phyloP scores from a whole-genome alignment of 176 grass and related monocot species.

The Triticum turgidum region DNA sequence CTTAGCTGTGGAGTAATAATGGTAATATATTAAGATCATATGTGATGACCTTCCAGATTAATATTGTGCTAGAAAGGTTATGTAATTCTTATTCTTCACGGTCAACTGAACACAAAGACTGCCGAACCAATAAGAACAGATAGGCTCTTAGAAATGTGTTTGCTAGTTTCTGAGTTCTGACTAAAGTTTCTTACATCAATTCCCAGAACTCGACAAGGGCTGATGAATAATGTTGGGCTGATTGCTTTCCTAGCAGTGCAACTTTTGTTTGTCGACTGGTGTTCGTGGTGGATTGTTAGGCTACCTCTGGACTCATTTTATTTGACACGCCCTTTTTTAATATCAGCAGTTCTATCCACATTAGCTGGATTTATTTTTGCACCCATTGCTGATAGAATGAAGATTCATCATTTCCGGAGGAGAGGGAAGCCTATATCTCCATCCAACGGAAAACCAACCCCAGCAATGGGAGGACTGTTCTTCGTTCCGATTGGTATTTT shows the following conservation, averaged over 20 bases:
- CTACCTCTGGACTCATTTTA: conserved; percentile 84
- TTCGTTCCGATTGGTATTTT: conserved; percentile 82
- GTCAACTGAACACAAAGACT: conserved; percentile 7
- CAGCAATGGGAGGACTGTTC: conserved; percentile 88
- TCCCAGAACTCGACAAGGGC: conserved; percentile 72
- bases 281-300: conserved; percentile 93
- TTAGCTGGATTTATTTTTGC: conserved; percentile 77
- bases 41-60: background rate
- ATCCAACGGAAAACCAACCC: conserved; percentile 58
- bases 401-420: conserved; percentile 67
- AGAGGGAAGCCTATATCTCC: conserved; percentile 60
- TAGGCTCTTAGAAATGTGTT: conserved; percentile 7
- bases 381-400: conserved; percentile 72
- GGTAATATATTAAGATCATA: background rate
- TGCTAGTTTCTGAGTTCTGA: conserved; percentile 46
- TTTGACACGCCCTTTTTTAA: conserved; percentile 84
- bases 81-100: background rate
- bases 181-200: conserved; percentile 54
- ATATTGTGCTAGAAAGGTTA: background rate
- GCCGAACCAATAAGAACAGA: background rate
- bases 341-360: conserved; percentile 71
- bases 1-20: background rate
- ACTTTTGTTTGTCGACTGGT: conserved; percentile 91
- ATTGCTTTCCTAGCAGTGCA: conserved; percentile 57
- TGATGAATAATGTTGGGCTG: conserved; percentile 75